A percentile compares a stretch with the other conserved stretches of the same genome.
These are phyloP conservation scores for Pichia phayaonensis DNA, from an alignment of 805 yeast species.

Conservation along the genomic window DNA sequence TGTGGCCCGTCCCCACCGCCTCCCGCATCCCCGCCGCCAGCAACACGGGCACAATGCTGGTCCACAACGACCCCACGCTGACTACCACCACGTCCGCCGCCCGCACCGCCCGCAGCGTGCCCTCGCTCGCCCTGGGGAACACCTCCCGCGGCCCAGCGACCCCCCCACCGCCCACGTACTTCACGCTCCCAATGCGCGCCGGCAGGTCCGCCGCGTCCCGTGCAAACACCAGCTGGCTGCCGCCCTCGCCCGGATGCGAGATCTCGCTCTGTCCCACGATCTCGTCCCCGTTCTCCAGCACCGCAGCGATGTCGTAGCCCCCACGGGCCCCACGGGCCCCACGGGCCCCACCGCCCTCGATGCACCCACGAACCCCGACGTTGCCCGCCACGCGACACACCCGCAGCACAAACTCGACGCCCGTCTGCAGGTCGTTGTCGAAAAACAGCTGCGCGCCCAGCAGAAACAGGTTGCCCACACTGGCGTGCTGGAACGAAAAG, in stretches of 20 bases:
- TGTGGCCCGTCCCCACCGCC: conserved; percentile 38
- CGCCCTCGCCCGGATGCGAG: conserved; percentile 59
- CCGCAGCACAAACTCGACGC: conserved; percentile 60
- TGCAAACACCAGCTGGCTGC: background rate
- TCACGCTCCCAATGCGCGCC: background rate
- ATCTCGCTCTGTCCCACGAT: conserved; percentile 91
- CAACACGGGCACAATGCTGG: conserved; percentile 76
- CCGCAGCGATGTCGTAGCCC: conserved; percentile 59
- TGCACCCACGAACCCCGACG: conserved; percentile 64
- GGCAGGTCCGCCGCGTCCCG: conserved; percentile 35
- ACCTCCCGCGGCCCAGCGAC: no score
- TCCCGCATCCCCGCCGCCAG: conserved; percentile 66
- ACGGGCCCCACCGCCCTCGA: conserved; percentile 40
- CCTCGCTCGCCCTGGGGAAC: conserved; percentile 60
- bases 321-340: conserved; percentile 47
- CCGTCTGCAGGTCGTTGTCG: background rate
- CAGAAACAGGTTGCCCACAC: conserved; percentile 75
- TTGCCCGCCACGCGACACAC: conserved; percentile 50
- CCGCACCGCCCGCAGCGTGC: conserved; percentile 46
- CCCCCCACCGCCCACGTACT: conserved; percentile 42
- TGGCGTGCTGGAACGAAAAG: conserved; percentile 70
- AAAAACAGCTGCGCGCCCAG: conserved; percentile 40
- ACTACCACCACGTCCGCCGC: conserved; percentile 53
- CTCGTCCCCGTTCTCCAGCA: conserved; percentile 56
- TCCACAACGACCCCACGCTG: conserved; percentile 84